Base-by-base conservation (phyloP, 148 eudicot species). In the Tetragonia tetragonoides region DNA sequence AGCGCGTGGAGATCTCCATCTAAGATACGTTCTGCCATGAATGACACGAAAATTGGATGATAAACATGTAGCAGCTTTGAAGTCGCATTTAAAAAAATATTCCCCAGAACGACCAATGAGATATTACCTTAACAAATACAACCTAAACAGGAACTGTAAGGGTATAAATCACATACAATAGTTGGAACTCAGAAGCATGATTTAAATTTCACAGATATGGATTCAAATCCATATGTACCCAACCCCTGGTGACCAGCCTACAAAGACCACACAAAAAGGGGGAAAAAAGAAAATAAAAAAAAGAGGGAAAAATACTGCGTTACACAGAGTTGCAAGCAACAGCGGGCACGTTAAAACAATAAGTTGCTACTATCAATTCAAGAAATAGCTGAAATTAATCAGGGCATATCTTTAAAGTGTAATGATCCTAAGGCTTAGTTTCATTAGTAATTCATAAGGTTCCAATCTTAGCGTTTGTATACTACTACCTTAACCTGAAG, bases 1-100 rank as follows among this genome's bases (percentile, higher is more conserved):
- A 18, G 95, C 92, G 75, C 75, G 82, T 24, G 95, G 92, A 61
- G 82, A 70, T 60, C 78, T 84, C 89, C 86, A 85, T 69, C 78
- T 83, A 73, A 77, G 63, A 81, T 65, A 77, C 74, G 78, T 70
- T 81, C 90, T 88, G 84, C 79, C 66, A 61, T 6, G 4, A 72
- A 24, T 6, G 0, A 66, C 34, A 53, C 8, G 40, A 5, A 3
- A 68, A 18, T 61, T 78, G 57, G 56, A n/a, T 77, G 44, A 28
- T 17, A 39, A 63, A 69, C 39, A 18, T 23, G 21, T 53, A 17
- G 51, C 18, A 12, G 3, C 41, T 34, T 63, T 8, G 20, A 40
- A 38, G 17, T 6, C 2, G 40, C 16, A 23, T 6, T 41, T 8
- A 16, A 47, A 66, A 37, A 4, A 65, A 18, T 37, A 61, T 62